Base-by-base conservation (phyloP, 345 rosid species). In the Camelina sativa region DNA sequence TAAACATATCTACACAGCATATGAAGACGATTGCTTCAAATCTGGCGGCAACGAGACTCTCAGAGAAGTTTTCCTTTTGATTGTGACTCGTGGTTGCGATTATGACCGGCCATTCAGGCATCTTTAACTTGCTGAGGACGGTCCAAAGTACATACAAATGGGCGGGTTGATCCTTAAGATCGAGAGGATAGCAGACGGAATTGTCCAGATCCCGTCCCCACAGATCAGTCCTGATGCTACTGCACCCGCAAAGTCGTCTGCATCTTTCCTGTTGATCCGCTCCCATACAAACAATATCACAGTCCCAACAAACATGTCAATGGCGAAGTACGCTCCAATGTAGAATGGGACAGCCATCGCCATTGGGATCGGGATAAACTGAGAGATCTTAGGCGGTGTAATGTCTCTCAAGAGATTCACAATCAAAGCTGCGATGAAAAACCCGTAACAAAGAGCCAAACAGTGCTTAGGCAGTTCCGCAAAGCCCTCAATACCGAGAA, bases 321-420 rank as follows among this genome's bases (percentile, higher is more conserved):
- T 75, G 0, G 96, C 94, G n/a, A 93, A 93, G 83, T 88, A 93
- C 46, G 97, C 97, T 73, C 97, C 92, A 25, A 88, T 89, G 72
- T 93, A 89, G 79, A 93, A 91, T 4, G 96, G 97, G 61, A 87
- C 85, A 41, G 98, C 96, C 96, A 93, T 88, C 2, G 92, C 97
- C 96, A 86, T 93, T 8, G 97, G 98, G 43, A 93, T 83, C 2
- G 97, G 97, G 65, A 91, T 93, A 54, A 86, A 91, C 79, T 84
- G 89, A 6, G 97, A 88, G 72, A 88, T 64, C 68, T 81, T 85
- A 65, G 76, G 75, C 7, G 96, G 98, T 65, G 84, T 83, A 62
- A 83, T 81, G 65, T 89, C 98, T 57, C 87, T 84, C 64, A 86
- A 72, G 63, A 91, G 91, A 73, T 91, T 90, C 53, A 88, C 78